Base-by-base conservation (phyloP, 2,329 filamentous ascomycete species). In the Aspergillus ruber region DNA sequence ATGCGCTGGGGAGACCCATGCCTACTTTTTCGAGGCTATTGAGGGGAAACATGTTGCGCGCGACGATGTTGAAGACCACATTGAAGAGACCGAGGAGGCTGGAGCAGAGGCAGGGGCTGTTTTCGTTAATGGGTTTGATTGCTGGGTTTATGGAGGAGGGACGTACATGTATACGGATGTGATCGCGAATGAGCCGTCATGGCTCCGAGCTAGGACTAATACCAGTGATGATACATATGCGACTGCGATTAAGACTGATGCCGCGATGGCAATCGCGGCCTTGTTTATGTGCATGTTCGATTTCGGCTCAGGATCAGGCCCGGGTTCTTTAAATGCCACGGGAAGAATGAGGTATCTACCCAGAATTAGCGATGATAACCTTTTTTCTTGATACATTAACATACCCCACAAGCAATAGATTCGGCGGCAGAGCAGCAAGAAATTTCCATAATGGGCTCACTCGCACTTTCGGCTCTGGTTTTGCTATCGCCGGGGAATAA, bases 11-110 rank as follows among this genome's bases (percentile, higher is more conserved):
- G 4, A 69, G 50, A 12, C 54, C 56, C 17, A 68, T 54, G 4
- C 56, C 58, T 8, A 61, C 49, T 1, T 60, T 57, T 27, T 57
- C 58, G 4, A 66, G 43, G 6, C 51, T 48, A 23, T 49, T 54
- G 32, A 68, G 46, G 2, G 64, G 64, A 1, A 58, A 46, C 2
- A 67, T 50, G 3, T 56, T 46, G 21, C 60, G 63, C 39, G 57
- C 55, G 41, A 63, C 27, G 41, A 68, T 59, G 45, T 67, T 65
- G 29, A 69, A 52, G 13, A 66, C 35, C 15, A 66, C 50, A 42
- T 69, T 67, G 42, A 68, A 57, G 8, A 66, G 50, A 4, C 64
- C 58, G 39, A 68, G 51, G 5, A 66, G 41, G 45, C 62, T 67
- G 13, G 55, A 60, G 7, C 48, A 48, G 44, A 61, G 48, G 49